A percentile compares a stretch with the other conserved stretches of the same genome.
Conservation (phyloP, 2,329 filamentous ascomycete species). For the Aspergillus latus region DNA sequence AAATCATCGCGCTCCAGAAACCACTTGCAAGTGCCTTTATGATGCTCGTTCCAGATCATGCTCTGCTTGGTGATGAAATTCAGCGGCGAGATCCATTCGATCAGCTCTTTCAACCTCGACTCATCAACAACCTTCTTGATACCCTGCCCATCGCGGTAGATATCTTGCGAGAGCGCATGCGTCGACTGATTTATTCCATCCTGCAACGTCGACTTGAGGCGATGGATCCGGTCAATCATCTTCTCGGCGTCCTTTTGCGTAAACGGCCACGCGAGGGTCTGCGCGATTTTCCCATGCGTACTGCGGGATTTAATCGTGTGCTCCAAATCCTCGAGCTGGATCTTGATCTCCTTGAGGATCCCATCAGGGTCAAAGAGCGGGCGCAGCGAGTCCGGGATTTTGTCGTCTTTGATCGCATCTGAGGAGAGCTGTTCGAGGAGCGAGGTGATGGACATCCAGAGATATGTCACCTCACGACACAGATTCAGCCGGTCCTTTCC, state of each 20-base stretch:
- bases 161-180: conserved; percentile 2
- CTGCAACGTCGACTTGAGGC: conserved; percentile 5
- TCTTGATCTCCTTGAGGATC: conserved; percentile 14
- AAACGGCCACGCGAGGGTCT: conserved; percentile 12
- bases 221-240: conserved; percentile 2
- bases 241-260: conserved; percentile 11
- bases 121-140: conserved; percentile 7
- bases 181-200: conserved; percentile 8
- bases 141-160: conserved; percentile 3
- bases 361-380: conserved; percentile 17
- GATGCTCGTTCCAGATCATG: conserved; percentile 12
- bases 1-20: conserved; percentile 8
- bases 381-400: conserved; percentile 6
- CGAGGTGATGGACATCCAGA: conserved; percentile 16
- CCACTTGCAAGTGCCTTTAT: conserved; percentile 13
- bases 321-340: neutral
- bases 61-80: conserved; percentile 14
- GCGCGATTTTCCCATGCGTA: neutral
- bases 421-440: conserved; percentile 8
- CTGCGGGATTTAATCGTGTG: neutral
- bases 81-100: conserved; percentile 12
- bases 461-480: conserved; percentile 13
- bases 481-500: conserved; percentile 18
- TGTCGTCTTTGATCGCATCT: conserved; percentile 6
- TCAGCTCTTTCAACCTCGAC: conserved; percentile 7